These are phyloP conservation scores for Toxoplasma gondii DNA, from an alignment of 169 alveolate genomes.

Conservation along the genomic window DNA sequence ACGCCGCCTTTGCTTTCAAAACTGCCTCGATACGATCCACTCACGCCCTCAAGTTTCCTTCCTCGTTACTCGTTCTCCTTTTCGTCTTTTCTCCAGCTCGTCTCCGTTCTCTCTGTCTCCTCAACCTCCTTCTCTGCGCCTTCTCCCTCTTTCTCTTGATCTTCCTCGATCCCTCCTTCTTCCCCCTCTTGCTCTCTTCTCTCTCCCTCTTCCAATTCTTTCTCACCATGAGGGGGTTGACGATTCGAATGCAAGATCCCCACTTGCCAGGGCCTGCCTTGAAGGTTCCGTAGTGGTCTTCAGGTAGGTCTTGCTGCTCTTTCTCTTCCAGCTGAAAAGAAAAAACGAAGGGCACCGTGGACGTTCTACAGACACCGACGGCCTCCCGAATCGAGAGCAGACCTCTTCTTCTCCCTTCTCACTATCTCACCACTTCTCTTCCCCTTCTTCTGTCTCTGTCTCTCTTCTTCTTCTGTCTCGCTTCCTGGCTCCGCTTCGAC, in stretches of 20 bases:
- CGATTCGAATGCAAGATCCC: constrained; percentile 93
- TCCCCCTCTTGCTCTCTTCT: neutral
- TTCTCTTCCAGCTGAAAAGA: constrained; percentile 12
- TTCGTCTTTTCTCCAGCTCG: neutral
- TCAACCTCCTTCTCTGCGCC: neutral
- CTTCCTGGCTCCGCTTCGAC: neutral
- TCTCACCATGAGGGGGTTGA: constrained; percentile 80
- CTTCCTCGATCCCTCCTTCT: neutral
- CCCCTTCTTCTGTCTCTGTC: neutral
- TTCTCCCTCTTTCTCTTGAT: neutral
- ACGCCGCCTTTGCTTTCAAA: no score
- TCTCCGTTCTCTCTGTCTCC: neutral
- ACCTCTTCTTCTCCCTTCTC: neutral
- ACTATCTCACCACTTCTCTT: neutral
- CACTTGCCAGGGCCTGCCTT: constrained; percentile 94
- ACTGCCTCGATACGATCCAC: no score
- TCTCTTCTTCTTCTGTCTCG: neutral
- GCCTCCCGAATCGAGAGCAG: constrained; percentile 9
- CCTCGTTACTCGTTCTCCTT: no score
- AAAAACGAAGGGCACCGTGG: neutral
- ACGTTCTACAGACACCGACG: neutral
- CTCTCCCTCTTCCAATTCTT: no score
- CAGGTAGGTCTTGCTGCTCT: constrained; percentile 63
- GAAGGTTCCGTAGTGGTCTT: constrained; percentile 85
- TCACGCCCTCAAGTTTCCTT: no score